Conservation (phyloP, 1,284 basidiomycete genomes). For the Cutaneotrichosporon arboriforme region DNA sequence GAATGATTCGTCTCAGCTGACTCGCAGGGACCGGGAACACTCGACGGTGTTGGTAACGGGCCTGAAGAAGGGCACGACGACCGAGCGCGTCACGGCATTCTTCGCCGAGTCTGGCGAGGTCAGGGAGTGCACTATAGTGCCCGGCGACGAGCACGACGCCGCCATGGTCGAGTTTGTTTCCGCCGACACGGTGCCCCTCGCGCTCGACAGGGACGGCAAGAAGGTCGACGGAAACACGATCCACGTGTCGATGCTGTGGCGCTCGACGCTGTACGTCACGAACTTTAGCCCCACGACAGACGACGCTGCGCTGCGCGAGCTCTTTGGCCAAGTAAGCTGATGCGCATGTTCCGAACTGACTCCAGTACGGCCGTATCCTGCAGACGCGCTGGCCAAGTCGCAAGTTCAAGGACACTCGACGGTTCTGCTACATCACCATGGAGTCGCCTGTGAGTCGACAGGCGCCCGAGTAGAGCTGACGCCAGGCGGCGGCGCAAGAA, state of each 20-base stretch:
- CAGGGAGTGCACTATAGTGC: conserved; percentile 60
- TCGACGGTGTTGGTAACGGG: conserved; percentile 81
- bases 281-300: conserved; percentile 89
- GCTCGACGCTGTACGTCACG: conserved; percentile 90
- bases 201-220: conserved; percentile 90
- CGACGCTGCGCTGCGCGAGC: conserved; percentile 65
- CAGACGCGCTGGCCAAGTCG: conserved; percentile 98
- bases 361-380: conserved; percentile 79
- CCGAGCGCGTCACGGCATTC: conserved; percentile 63
- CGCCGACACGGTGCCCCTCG: conserved; percentile 67
- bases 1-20: background rate
- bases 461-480: background rate
- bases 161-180: conserved; percentile 47
- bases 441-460: conserved; percentile 63
- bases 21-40: conserved; percentile 86
- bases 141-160: conserved; percentile 28
- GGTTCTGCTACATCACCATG: conserved; percentile 94
- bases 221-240: conserved; percentile 64
- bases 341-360: conserved; percentile 8
- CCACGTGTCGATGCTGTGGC: conserved; percentile 81
- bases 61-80: conserved; percentile 57
- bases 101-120: conserved; percentile 84
- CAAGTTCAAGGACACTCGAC: conserved; percentile 79
- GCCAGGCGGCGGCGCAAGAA: conserved; percentile 65
- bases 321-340: conserved; percentile 66